A percentile compares a stretch with the other conserved stretches of the same genome.
Evolutionary conservation across 345 rosid genomes (phyloP).

Genomic region (Heritiera littoralis): DNA sequence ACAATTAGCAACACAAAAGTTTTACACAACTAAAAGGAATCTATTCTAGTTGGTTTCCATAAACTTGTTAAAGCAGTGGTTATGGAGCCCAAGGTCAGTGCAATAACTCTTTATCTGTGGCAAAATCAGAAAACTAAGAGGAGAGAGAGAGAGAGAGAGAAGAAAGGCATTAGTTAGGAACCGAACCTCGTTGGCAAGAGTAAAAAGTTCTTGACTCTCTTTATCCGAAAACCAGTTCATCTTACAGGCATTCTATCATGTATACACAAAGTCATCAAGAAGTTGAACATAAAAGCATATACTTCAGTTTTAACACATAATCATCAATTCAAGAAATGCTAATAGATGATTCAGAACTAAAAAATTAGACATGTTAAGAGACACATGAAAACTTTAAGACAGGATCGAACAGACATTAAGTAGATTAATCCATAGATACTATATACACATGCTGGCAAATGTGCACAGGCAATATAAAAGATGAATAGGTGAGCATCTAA

Average conservation of each 20-base stretch:
- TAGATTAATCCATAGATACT: background rate
- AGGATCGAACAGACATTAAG: background rate
- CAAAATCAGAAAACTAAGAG: no score
- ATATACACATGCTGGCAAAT: background rate
- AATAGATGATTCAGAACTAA: background rate
- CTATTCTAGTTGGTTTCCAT: background rate
- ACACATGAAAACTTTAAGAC: background rate
- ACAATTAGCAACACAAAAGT: slow-evolving; percentile 21
- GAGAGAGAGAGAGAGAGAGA: no score
- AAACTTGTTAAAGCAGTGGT: background rate
- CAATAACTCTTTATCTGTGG: no score
- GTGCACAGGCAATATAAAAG: background rate
- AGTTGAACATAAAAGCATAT: background rate
- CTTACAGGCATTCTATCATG: slow-evolving; percentile 74
- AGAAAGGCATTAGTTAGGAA: slow-evolving; percentile 2
- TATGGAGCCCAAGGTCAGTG: background rate
- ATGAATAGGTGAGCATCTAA: background rate
- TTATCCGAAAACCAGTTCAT: slow-evolving; percentile 72
- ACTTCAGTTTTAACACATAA: background rate
- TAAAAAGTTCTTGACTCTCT: slow-evolving; percentile 56
- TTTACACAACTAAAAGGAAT: background rate
- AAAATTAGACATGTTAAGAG: background rate
- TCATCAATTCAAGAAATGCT: background rate
- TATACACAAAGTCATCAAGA: slow-evolving; percentile 24
- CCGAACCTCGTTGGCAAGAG: slow-evolving; percentile 70